A percentile compares a stretch with the other conserved stretches of the same genome.
Conservation (phyloP, 176 grass and related monocot genomes). For the Stipa capillata region DNA sequence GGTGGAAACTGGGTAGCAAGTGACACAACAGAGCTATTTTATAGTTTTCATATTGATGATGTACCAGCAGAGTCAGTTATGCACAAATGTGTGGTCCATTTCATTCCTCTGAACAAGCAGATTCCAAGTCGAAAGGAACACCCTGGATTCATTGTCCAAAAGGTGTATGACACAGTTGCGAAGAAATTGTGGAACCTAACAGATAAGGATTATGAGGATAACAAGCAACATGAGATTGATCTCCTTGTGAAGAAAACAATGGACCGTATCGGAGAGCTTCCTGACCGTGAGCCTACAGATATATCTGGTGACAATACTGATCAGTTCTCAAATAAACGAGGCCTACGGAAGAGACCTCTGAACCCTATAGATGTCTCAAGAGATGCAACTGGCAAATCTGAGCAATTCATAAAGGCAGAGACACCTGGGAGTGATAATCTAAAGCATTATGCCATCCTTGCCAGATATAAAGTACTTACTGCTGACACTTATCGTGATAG, state of each 20-base stretch:
- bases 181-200: constrained; percentile 90
- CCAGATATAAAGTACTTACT: constrained; percentile 63
- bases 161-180: constrained; percentile 77
- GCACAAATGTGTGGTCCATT: constrained; percentile 95
- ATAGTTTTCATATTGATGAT: constrained; percentile 86
- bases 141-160: constrained; percentile 97
- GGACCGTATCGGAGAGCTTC: constrained; percentile 63
- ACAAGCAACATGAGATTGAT: constrained; percentile 77
- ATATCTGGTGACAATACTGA: constrained; percentile 41
- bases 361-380: constrained; percentile 59
- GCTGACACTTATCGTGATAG: constrained; percentile 57
- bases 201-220: constrained; percentile 90
- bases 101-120: constrained; percentile 77
- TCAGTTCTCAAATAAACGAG: constrained; percentile 43
- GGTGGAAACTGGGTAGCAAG: constrained; percentile 73
- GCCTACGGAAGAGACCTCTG: constrained; percentile 36
- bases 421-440: constrained; percentile 70
- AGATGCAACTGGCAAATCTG: constrained; percentile 31
- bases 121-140: constrained; percentile 69
- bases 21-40: constrained; percentile 92
- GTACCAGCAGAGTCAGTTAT: constrained; percentile 98
- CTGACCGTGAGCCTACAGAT: constrained; percentile 54
- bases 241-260: constrained; percentile 81
- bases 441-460: constrained; percentile 46
- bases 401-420: constrained; percentile 62